A percentile compares a stretch with the other conserved stretches of the same genome.
Evolutionary conservation across 768 basidiomycete species (phyloP).

Genomic region (Amylocystis lapponica): DNA sequence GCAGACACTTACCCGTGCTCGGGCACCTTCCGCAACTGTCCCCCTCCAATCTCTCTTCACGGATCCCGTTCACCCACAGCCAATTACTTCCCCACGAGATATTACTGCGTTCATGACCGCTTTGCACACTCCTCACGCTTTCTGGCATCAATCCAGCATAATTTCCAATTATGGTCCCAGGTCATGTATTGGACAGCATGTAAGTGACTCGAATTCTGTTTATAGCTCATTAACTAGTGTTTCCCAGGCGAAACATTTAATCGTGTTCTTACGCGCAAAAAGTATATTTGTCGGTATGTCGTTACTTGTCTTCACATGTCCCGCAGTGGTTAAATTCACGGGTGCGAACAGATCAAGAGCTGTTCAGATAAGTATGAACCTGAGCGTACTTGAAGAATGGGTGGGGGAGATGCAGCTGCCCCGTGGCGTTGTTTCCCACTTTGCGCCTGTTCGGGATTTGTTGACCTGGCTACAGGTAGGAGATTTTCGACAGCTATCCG

Average conservation of each 20-base stretch:
- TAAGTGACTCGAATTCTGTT: conserved; percentile 36
- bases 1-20: conserved; percentile 54
- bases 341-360: conserved; percentile 62
- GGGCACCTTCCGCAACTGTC: conserved; percentile 37
- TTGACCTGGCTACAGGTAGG: conserved; percentile 80
- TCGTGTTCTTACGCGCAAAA: conserved; percentile 83
- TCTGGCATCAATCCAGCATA: conserved; percentile 88
- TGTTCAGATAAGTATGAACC: conserved; percentile 83
- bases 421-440: conserved; percentile 70
- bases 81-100: conserved; percentile 46
- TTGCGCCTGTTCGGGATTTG: conserved; percentile 79
- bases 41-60: conserved; percentile 45
- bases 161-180: conserved; percentile 92
- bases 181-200: conserved; percentile 98
- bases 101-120: conserved; percentile 80
- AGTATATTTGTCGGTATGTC: conserved; percentile 82
- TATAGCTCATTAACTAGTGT: conserved; percentile 5
- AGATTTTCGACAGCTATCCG: neutral
- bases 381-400: conserved; percentile 89
- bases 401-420: conserved; percentile 77
- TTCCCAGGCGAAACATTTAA: conserved; percentile 76
- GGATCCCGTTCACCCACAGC: conserved; percentile 35
- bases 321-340: conserved; percentile 1
- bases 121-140: conserved; percentile 74
- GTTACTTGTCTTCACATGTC: conserved; percentile 1